Evolutionary conservation across 495 filamentous ascomycete species (phyloP), one percentile per base, ranked within the genome.

Genomic region (Penicillium subrubescens): DNA sequence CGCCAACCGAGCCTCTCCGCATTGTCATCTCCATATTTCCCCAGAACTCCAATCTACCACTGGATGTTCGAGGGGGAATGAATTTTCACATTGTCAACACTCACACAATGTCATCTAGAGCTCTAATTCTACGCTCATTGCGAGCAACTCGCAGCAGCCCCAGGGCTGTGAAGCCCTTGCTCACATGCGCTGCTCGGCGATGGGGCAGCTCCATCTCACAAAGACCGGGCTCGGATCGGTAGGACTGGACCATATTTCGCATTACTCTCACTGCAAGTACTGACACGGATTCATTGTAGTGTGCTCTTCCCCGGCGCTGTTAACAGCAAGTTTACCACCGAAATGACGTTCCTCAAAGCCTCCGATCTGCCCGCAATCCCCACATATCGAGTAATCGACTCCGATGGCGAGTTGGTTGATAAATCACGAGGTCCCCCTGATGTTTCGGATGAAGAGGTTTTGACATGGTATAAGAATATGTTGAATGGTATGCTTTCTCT

Each of bases 291-390:
- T 39, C 6, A 4, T 0, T 65, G 0, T 25, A 90, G 88, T 67
- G 92, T 99, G 46, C 88, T 89, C 39, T 99, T 99, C 66, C 95
- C 95, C 0, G 95, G 95, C n/a, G 96, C 96, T 0, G 84, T 99
- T 31, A 91, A 96, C 75, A 95, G 91, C 77, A 90, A 92, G 61
- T 98, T 99, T 75, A 96, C 90, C 5, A 88, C 86, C 64, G 77
- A 84, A 6, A 88, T 97, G 74, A 73, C 80, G 25, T 97, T 97
- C 76, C 83, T 90, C 53, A 82, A 86, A 43, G 90, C 94, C 3
- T 82, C 84, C 8, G 82, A 84, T 48, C 72, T 81, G 53, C 82
- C 88, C 17, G 87, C 92, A 8, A 88, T 97, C 69, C 86, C 92
- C 39, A 97, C 94, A 11, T 97, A 93, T 77, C 89, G 94, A 29